Conservation (phyloP, 1,284 basidiomycete species). For the Xerocomus minutiporus region DNA sequence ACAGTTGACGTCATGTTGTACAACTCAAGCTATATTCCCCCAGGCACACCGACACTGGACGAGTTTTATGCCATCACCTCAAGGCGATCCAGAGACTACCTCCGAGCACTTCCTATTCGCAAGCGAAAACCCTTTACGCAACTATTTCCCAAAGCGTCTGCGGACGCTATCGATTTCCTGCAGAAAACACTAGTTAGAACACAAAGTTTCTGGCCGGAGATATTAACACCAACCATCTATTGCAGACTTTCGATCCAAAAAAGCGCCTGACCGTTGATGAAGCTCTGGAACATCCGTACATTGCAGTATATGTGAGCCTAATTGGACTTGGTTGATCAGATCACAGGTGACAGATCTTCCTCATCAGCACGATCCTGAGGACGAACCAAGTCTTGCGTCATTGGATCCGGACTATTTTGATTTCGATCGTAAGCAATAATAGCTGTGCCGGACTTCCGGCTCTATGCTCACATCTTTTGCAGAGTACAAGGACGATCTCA, state of each 20-base stretch:
- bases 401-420: constrained; percentile 83
- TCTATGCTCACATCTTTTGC: constrained; percentile 10
- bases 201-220: too few relatives aligned
- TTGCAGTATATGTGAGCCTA: constrained; percentile 72
- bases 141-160: constrained; percentile 84
- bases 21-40: constrained; percentile 3
- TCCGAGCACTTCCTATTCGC: constrained; percentile 83
- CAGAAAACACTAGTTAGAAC: constrained; percentile 75
- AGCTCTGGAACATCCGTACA: constrained; percentile 84
- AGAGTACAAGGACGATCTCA: constrained; percentile 75
- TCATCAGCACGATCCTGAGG: constrained; percentile 73
- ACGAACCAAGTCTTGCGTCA: constrained; percentile 73
- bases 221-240: not conserved
- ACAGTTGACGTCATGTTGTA: not conserved
- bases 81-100: constrained; percentile 80
- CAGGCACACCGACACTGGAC: constrained; percentile 77
- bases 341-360: constrained; percentile 9
- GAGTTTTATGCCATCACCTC: constrained; percentile 87
- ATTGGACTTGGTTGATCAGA: not conserved
- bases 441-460: not conserved
- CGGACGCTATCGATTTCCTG: constrained; percentile 86
- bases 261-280: constrained; percentile 90
- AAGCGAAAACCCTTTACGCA: constrained; percentile 75
- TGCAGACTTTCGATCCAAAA: constrained; percentile 84
- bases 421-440: constrained; percentile 60